A percentile compares a stretch with the other conserved stretches of the same genome.
These are phyloP conservation scores for Chalciporus chontae DNA, from an alignment of 768 basidiomycete species.

Conservation along the genomic window DNA sequence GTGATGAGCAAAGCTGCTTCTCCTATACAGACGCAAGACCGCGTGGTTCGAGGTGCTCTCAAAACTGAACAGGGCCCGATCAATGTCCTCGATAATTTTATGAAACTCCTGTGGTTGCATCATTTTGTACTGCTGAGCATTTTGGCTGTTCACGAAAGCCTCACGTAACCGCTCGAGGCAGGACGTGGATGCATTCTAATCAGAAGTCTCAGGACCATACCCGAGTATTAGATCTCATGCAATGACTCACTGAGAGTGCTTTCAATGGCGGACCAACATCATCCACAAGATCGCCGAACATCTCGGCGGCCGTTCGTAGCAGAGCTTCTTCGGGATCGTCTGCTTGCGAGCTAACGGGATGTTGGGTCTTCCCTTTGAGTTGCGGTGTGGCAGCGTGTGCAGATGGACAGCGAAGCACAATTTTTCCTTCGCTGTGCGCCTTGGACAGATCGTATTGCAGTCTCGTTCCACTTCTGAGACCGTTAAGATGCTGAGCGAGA, in stretches of 20 bases:
- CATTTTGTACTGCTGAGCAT: slow-evolving; percentile 29
- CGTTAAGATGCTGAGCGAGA: slow-evolving; percentile 91
- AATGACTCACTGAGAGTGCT: slow-evolving; percentile 58
- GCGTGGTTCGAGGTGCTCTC: slow-evolving; percentile 85
- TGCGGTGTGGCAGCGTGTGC: slow-evolving; percentile 9
- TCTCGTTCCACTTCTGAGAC: slow-evolving; percentile 77
- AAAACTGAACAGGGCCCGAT: slow-evolving; percentile 66
- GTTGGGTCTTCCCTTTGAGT: slow-evolving; percentile 16
- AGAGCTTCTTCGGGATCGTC: slow-evolving; percentile 40
- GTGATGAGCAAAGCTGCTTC: slow-evolving; percentile 36
- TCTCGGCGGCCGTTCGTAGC: slow-evolving; percentile 54
- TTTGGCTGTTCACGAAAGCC: slow-evolving; percentile 50
- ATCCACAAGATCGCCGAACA: slow-evolving; percentile 77
- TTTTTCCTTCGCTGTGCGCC: slow-evolving; percentile 47
- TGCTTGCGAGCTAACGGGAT: slow-evolving; percentile 36
- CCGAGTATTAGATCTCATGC: background rate
- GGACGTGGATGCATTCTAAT: slow-evolving; percentile 55
- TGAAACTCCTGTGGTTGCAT: slow-evolving; percentile 59
- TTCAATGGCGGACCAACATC: slow-evolving; percentile 77
- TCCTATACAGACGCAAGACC: slow-evolving; percentile 68
- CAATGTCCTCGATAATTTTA: slow-evolving; percentile 60
- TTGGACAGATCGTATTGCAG: slow-evolving; percentile 80
- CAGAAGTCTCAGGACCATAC: background rate
- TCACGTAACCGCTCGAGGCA: slow-evolving; percentile 63
- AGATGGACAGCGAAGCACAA: slow-evolving; percentile 29